Evolutionary conservation across 1,284 basidiomycete genomes (phyloP), one percentile per base, ranked within the genome.

Genomic region (Heterobasidion parviporum): DNA sequence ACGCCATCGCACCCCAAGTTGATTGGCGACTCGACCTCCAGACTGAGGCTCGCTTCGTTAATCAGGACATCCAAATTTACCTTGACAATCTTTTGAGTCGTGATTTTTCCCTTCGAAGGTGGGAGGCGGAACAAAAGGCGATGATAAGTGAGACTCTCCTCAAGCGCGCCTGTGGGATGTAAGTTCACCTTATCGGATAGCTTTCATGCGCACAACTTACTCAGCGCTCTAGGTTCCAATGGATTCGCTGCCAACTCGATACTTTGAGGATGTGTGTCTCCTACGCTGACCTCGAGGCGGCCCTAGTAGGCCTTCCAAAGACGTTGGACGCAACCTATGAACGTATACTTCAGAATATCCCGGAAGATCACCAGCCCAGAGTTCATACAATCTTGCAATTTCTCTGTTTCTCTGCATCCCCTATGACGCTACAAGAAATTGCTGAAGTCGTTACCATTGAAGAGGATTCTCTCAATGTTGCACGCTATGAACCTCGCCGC

Each of bases 291-390:
- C 47, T 56, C 10, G 7, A 6, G 7, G 33, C 8, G 3, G 52
- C 32, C 35, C 51, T 56, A 1, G 20, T 48, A 0, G 8, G 8
- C 20, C 41, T 57, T 4, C 56, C 56, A 2, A 36, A 55, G 16
- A 51, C 56, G 0, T 43, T 57, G 3, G 47, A 53, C n/a, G 55
- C 32, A 43, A 58, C 57, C 8, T 57, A 57, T 43, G 50, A 53
- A 12, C 50, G 57, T 15, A 41, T 47, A 8, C 47, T 56, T 26
- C 41, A 53, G 20, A 32, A 43, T 33, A 53, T 53, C 10, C 50
- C 34, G 7, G 16, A 43, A 10, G 43, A 45, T 2, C 46, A 56
- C 12, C 36, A 16, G 34, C 3, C 38, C 6, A 26, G 38, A 7
- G 41, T 50, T 0, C 36, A 46, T 48, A 48, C 36, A 46, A 16